Evolutionary conservation across 768 basidiomycete species (phyloP).

Genomic region (Suillus brevipes): DNA sequence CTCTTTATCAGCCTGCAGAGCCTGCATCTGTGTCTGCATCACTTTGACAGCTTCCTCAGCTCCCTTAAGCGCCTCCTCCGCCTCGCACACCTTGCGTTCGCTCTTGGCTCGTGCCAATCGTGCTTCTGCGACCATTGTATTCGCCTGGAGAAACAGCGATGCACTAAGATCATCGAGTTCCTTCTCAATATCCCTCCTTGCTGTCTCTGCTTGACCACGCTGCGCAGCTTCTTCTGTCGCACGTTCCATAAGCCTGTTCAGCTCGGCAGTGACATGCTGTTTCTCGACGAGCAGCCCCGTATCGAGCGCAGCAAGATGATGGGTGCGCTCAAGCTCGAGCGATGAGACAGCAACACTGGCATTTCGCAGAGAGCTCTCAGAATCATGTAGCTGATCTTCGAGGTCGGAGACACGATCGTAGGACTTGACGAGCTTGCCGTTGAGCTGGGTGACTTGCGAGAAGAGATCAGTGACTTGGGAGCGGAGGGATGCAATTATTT

Average conservation of each 20-base stretch:
- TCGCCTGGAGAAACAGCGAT: slow-evolving; percentile 86
- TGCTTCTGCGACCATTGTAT: slow-evolving; percentile 97
- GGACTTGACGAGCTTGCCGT: slow-evolving; percentile 87
- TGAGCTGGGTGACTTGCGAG: slow-evolving; percentile 87
- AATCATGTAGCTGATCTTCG: slow-evolving; percentile 82
- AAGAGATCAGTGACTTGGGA: slow-evolving; percentile 83
- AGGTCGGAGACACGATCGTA: slow-evolving; percentile 92
- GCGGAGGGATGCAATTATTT: slow-evolving; percentile 80
- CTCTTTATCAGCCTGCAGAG: slow-evolving; percentile 67
- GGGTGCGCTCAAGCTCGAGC: slow-evolving; percentile 81
- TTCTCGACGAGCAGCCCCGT: slow-evolving; percentile 92
- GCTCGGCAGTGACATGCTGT: slow-evolving; percentile 84
- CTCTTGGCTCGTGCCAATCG: slow-evolving; percentile 63
- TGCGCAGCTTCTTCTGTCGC: slow-evolving; percentile 93
- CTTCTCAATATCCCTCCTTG: slow-evolving; percentile 81
- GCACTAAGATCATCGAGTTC: slow-evolving; percentile 95
- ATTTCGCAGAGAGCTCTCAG: slow-evolving; percentile 56
- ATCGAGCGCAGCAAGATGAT: slow-evolving; percentile 87
- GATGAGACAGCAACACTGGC: slow-evolving; percentile 69
- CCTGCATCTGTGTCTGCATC: slow-evolving; percentile 86
- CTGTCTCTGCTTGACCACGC: slow-evolving; percentile 87
- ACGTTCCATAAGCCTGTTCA: slow-evolving; percentile 90
- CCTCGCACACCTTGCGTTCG: slow-evolving; percentile 73
- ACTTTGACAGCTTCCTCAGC: slow-evolving; percentile 83
- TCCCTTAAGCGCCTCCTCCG: slow-evolving; percentile 75